Evolutionary conservation across 768 basidiomycete species (phyloP).

Genomic region (Mycena kentingensis): DNA sequence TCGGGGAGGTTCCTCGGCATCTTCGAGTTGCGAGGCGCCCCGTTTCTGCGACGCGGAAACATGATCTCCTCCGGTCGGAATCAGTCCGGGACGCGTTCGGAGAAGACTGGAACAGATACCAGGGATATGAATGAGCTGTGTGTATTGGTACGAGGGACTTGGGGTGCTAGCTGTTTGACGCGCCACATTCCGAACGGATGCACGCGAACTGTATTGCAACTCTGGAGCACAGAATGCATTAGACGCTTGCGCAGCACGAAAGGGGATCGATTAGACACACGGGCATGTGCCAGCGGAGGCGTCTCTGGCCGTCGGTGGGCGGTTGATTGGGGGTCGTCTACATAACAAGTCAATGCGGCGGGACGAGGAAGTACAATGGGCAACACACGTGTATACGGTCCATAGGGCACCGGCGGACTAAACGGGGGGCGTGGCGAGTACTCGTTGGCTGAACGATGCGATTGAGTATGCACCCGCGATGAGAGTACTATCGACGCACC

Average conservation of each 20-base stretch:
- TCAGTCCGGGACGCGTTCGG: conserved; percentile 28
- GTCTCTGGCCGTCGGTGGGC: conserved; percentile 1
- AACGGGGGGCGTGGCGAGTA: too few relatives aligned
- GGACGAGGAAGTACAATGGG: not conserved
- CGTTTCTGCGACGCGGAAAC: conserved; percentile 8
- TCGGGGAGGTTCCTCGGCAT: conserved; percentile 16
- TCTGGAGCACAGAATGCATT: conserved; percentile 32
- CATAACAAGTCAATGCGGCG: not conserved
- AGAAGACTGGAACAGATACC: too few relatives aligned
- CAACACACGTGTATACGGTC: not conserved
- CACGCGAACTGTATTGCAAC: conserved; percentile 57
- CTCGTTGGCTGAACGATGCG: too few relatives aligned
- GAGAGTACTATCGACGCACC: too few relatives aligned
- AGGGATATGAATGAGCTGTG: too few relatives aligned
- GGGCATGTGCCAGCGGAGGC: conserved; percentile 1
- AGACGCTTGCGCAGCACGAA: not conserved
- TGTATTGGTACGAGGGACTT: conserved; percentile 34
- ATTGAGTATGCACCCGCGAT: too few relatives aligned
- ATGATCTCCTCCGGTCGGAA: conserved; percentile 4
- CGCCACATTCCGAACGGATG: conserved; percentile 59
- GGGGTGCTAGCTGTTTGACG: conserved; percentile 38
- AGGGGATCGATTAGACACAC: conserved; percentile 1
- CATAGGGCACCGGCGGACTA: too few relatives aligned
- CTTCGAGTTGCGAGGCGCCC: conserved; percentile 5
- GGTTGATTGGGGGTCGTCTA: conserved; percentile 1